Evolutionary conservation across 1,284 basidiomycete genomes (phyloP), one percentile per base, ranked within the genome.

Genomic region (Cryptococcus sp.): DNA sequence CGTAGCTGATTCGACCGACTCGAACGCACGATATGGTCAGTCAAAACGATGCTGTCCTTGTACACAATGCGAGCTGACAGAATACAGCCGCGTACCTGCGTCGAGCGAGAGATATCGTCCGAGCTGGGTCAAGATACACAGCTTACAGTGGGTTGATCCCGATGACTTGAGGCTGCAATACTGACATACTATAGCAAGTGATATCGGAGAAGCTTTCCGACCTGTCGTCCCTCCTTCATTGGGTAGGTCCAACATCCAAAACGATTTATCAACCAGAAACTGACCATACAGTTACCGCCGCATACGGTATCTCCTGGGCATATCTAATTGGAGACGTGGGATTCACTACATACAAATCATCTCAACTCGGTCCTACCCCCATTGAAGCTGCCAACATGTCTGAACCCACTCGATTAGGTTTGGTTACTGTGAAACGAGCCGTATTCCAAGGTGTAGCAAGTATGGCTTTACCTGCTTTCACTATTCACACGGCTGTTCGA

Each of bases 281-380:
- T 52, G 48, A 33, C 56, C 50, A 5, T 10, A 33, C 58, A 67
- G 75, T 77, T 36, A 73, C 65, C 32, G 72, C 73, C 38, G 89
- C 89, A 4, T 95, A 95, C 74, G 90, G 86, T 31, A 78, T 93
- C 56, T 91, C 89, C 0, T 95, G 90, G 90, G 73, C 88, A 37
- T 92, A 82, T 65, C 70, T 80, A 35, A 71, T 71, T 65, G 90
- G 89, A 49, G 93, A 96, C 69, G 90, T 95, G 42, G 81, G 83
- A n/a, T 95, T 91, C 74, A 91, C 94, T 69, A 85, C 90, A 4
- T 96, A 91, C 79, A 93, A 93, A 72, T 85, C 88, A 2, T 83
- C 86, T 61, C 79, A 84, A 58, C 80, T 81, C 47, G 89, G 89
- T 1, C 89, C 90, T 3, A 81, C 84, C 14, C 79, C 86, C 1